phyloP scores from a whole-genome alignment of 148 eudicot genomes.

The Vaccinium vitisidaea region DNA sequence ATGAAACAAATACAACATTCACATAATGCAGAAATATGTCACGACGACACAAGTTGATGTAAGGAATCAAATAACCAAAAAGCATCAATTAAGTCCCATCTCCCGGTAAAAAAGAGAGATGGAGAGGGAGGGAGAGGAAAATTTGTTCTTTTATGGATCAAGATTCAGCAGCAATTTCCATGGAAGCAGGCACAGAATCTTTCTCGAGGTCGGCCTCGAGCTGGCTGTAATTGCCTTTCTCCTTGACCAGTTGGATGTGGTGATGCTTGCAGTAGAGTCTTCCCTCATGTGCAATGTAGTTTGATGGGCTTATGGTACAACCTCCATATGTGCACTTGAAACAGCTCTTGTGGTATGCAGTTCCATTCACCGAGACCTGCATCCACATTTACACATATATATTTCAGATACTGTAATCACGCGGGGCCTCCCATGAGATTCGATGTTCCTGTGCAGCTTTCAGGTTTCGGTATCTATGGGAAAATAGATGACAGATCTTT shows the following conservation, averaged over 20 bases:
- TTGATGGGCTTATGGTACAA: conserved; percentile 81
- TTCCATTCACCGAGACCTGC: conserved; percentile 68
- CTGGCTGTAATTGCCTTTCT: conserved; percentile 79
- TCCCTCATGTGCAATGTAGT: conserved; percentile 78
- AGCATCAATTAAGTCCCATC: not conserved
- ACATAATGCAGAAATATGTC: not conserved
- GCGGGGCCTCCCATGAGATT: too few relatives aligned
- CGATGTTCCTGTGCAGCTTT: too few relatives aligned
- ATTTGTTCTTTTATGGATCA: conserved; percentile 7
- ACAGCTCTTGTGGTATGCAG: conserved; percentile 67
- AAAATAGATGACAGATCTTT: too few relatives aligned
- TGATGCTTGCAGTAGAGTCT: conserved; percentile 83
- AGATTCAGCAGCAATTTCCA: conserved; percentile 31
- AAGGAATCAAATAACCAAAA: not conserved
- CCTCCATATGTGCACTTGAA: conserved; percentile 86
- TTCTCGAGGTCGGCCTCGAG: conserved; percentile 55
- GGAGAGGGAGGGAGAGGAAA: not conserved
- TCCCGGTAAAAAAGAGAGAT: not conserved
- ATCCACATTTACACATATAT: not conserved
- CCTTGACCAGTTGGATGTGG: conserved; percentile 73
- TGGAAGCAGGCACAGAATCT: not conserved
- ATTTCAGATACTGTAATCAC: not conserved
- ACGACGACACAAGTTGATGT: not conserved
- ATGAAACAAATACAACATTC: not conserved
- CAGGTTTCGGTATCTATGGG: too few relatives aligned